Evolutionary conservation across 2,329 filamentous ascomycete genomes (phyloP), one percentile per base, ranked within the genome.

Genomic region (Calonectria pteridis): DNA sequence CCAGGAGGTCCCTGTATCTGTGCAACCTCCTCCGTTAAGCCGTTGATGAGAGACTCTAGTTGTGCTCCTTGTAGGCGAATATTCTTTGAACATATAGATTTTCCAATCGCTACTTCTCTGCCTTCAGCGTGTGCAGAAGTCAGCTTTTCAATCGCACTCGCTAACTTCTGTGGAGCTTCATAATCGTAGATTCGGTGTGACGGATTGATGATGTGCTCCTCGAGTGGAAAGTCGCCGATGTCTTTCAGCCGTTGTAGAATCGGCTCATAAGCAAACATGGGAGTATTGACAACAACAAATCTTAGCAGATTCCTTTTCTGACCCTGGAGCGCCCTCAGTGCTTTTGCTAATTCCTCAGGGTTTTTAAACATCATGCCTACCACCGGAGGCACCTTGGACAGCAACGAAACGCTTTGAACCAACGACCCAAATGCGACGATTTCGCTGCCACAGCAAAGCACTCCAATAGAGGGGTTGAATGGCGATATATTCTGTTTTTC

Each of bases 1-100:
- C 93, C 93, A 76, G 94, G 94, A 1, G 94, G 94, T 0, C 94
- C 94, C 84, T 95, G 93, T 2, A 95, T 93, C 0, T 93, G 81
- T 62, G 90, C 91, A 0, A 95, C 82, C 0, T 84, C 82, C 10
- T 88, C 88, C 0, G 81, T 84, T 0, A 95, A 77, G 0, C 90
- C 90, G 20, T 87, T 82, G 3, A 90, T 73, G 0, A 95, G 80
- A 1, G 93, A 92, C 0, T 84, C 77, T 0, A 87, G 83, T 76
- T 95, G 93, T 0, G 92, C 83, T 6, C 74, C 78, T 4, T 73
- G 31, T 0, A 83, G 55, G 0, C 20, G 13, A 0, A 81, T 75
- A 0, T 65, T 81, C 64, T 66, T 85, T 78, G 72, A 49, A 5
- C n/a, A 26, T 0, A 78, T 7, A 1, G 4, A 1, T 80, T 63